These are phyloP conservation scores for Posidonia oceanica DNA, from an alignment of 116 monocot genomes.

Conservation along the genomic window DNA sequence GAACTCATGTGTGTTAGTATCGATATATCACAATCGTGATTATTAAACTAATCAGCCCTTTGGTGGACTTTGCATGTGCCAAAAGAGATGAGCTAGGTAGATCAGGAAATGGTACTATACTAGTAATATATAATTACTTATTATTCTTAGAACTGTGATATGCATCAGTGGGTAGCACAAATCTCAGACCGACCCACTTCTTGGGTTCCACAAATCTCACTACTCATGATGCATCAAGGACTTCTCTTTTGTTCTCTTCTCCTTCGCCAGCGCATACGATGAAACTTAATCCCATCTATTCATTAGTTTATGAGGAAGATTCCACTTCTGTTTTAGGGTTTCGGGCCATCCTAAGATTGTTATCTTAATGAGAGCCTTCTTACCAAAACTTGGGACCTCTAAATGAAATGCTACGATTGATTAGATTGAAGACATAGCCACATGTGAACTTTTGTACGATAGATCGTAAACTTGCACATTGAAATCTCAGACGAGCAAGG, in stretches of 20 bases:
- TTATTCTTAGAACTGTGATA: no score
- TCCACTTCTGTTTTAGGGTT: neutral
- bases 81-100: neutral
- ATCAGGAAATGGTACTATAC: neutral
- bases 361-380: neutral
- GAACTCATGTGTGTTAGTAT: neutral
- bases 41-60: neutral
- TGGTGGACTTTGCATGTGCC: neutral
- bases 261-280: neutral
- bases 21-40: neutral
- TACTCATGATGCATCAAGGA: neutral
- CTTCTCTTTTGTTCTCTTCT: conserved; percentile 9
- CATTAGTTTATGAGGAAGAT: conserved; percentile 8
- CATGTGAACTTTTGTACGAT: no score
- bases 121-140: neutral
- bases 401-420: no score
- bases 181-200: neutral
- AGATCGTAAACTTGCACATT: no score
- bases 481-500: no score
- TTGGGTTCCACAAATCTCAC: conserved; percentile 4
- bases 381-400: no score
- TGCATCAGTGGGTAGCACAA: neutral
- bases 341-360: neutral
- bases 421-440: no score
- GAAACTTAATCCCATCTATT: no score